Evolutionary conservation across 441 rosid species (phyloP).

Genomic region (Caryocar brasiliense): DNA sequence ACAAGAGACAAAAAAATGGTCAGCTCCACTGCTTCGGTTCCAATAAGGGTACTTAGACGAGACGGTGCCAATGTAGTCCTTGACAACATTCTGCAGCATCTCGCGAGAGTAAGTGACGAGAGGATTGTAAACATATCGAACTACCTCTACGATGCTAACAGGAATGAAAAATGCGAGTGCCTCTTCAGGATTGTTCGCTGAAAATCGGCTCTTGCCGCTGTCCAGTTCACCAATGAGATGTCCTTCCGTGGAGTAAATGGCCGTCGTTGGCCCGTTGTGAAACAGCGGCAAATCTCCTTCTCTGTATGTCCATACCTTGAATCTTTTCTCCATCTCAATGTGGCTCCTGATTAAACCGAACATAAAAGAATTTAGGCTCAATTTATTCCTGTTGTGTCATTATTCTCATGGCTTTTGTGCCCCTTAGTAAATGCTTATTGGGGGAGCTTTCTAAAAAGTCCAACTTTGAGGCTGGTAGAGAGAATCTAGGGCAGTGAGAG

Average conservation of each 20-base stretch:
- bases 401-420: too few relatives aligned
- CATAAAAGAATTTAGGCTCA: not conserved
- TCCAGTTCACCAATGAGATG: conserved; percentile 62
- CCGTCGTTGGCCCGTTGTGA: conserved; percentile 56
- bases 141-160: conserved; percentile 39
- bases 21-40: conserved; percentile 59
- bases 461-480: too few relatives aligned
- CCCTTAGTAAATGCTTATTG: too few relatives aligned
- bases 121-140: conserved; percentile 43
- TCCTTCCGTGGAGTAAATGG: conserved; percentile 60
- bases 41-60: conserved; percentile 51
- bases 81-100: conserved; percentile 36
- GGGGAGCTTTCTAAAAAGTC: too few relatives aligned
- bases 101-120: conserved; percentile 35
- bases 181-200: conserved; percentile 37
- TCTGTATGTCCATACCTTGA: conserved; percentile 63
- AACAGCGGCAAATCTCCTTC: conserved; percentile 69
- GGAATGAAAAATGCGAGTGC: conserved; percentile 46
- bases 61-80: conserved; percentile 43
- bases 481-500: too few relatives aligned
- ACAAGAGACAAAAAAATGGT: conserved; percentile 56
- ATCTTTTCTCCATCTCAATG: conserved; percentile 60
- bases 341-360: conserved; percentile 46
- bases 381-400: too few relatives aligned
- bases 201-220: conserved; percentile 27